A percentile compares a stretch with the other conserved stretches of the same genome.
Conservation (phyloP, 306 rosid species). For the Astragalus glycyphyllos region DNA sequence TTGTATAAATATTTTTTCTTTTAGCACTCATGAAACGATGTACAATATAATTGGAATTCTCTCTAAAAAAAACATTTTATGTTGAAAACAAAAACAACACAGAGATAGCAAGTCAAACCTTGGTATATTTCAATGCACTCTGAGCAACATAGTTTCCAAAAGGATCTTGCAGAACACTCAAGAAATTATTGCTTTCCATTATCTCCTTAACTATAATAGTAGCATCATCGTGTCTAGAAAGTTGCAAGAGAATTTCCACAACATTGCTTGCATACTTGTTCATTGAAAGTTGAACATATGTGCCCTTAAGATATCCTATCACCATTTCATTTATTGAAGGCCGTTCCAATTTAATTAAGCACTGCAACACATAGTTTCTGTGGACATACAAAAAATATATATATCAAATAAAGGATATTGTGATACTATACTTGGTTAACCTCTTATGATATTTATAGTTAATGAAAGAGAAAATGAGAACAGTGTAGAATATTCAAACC, state of each 20-base stretch:
- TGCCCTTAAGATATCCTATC: slow-evolving; percentile 13
- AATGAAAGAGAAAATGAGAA: no score
- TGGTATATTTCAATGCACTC: slow-evolving; percentile 38
- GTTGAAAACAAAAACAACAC: not conserved
- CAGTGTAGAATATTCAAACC: slow-evolving; percentile 42
- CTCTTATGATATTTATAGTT: no score
- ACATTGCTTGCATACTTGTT: slow-evolving; percentile 58
- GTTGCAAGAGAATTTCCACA: slow-evolving; percentile 43
- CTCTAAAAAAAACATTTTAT: not conserved
- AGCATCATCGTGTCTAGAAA: not conserved
- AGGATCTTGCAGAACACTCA: slow-evolving; percentile 39
- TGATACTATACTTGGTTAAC: no score
- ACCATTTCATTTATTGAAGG: not conserved
- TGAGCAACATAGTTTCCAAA: slow-evolving; percentile 61
- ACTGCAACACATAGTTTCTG: slow-evolving; percentile 64
- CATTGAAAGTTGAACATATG: slow-evolving; percentile 42
- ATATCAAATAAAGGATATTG: no score
- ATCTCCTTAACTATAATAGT: slow-evolving; percentile 38
- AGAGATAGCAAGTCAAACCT: slow-evolving; percentile 39
- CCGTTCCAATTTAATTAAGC: not conserved
- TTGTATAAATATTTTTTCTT: no score
- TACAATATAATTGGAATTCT: no score
- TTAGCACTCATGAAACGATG: no score
- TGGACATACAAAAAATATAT: not conserved
- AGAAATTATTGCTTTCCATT: slow-evolving; percentile 24